Base-by-base conservation (phyloP, 495 filamentous ascomycete genomes). In the Neurospora sublineolata region DNA sequence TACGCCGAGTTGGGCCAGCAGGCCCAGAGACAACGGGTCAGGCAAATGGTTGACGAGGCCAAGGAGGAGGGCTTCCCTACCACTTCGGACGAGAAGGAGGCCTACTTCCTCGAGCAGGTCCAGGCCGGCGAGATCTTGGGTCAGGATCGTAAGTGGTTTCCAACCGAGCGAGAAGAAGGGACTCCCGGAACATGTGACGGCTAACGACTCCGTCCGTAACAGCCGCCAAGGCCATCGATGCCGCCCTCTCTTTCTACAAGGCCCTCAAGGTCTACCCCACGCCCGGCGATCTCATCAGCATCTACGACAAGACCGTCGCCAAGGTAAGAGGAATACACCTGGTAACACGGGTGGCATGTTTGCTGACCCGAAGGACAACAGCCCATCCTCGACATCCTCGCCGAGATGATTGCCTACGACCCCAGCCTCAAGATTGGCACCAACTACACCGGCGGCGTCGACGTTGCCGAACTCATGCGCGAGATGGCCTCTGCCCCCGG, bases 211-310 rank as follows among this genome's bases (percentile, higher is more conserved):
- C 38, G 12, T 38, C 14, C 16, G 37, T 18, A 12, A 71, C 78
- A 95, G 92, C 90, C 73, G 81, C 87, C 71, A 87, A 91, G 75
- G 87, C 88, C 41, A 75, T 97, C 39, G 94, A 97, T 67, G 93
- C 96, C 67, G 94, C 96, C 36, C 85, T 98, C 69, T 91, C 90
- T 82, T 98, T 99, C 83, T 99, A 97, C 88, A 94, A 92, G 86
- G 95, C 95, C 44, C 86, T 99, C 76, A 99, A 98, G 86, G 95
- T 99, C 41, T 99, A 99, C 82, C 95, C 95, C 10, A 90, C 93
- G 74, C 95, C 95, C 9, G 87, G 89, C 77, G 95, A 97, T 77
- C 86, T 99, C 71, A 97, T 99, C 80, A 86, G 84, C 71, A 97
- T 99, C 79, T 99, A 97, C 83, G 96, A 98, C 82, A 97, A 97